Evolutionary conservation across 805 yeast genomes (phyloP).

Genomic region (Nakazawaea populi): DNA sequence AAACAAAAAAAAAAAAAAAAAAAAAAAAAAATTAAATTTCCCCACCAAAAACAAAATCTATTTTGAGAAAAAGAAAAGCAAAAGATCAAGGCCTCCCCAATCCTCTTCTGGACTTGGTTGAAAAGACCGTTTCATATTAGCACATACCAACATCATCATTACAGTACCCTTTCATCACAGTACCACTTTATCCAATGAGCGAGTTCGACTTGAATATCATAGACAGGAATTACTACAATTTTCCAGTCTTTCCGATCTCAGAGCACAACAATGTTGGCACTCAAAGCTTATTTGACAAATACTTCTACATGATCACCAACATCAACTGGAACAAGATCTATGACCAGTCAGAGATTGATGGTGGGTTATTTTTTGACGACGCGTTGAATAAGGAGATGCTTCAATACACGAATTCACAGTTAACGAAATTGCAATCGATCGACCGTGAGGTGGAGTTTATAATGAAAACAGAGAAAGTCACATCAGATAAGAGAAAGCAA

Average conservation of each 20-base stretch:
- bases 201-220: constrained; percentile 5
- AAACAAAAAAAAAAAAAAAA: neutral
- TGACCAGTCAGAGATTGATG: neutral
- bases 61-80: neutral
- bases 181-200: neutral
- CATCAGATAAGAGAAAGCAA: neutral
- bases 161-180: too few species aligned
- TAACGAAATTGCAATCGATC: neutral
- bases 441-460: constrained; percentile 5
- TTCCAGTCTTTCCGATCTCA: constrained; percentile 5
- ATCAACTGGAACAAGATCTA: constrained; percentile 7
- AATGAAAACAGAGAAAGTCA: neutral
- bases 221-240: constrained; percentile 3
- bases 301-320: neutral
- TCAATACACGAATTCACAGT: neutral
- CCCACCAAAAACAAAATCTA: neutral
- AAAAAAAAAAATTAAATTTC: neutral
- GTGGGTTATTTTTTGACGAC: neutral
- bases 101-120: too few species aligned
- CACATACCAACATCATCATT: too few species aligned
- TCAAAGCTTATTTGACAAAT: neutral
- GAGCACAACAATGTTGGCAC: neutral
- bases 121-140: too few species aligned
- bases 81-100: neutral
- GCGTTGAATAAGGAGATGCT: neutral